Conservation (phyloP, 352 stramenopile genomes). For the Aphanomyces cochlioides region DNA sequence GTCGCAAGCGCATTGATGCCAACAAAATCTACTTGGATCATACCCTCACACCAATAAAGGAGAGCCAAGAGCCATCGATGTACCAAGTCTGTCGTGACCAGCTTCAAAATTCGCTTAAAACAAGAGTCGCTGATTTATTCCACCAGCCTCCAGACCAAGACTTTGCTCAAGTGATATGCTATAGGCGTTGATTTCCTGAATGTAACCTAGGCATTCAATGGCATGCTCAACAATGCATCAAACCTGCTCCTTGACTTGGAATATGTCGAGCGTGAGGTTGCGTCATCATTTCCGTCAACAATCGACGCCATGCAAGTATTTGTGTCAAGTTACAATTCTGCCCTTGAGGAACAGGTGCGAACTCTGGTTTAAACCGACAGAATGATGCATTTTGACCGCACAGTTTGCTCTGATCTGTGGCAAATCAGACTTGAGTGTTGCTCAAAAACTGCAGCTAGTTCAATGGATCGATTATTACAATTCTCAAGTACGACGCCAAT, state of each 20-base stretch:
- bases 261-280: conserved; percentile 69
- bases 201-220: conserved; percentile 47
- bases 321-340: conserved; percentile 66
- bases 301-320: conserved; percentile 82
- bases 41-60: conserved; percentile 43
- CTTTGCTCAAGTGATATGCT: conserved; percentile 33
- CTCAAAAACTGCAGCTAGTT: conserved; percentile 70
- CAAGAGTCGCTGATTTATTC: conserved; percentile 63
- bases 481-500: conserved; percentile 36
- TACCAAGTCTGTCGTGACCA: conserved; percentile 59
- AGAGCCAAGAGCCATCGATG: conserved; percentile 45
- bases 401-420: conserved; percentile 62
- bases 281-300: conserved; percentile 60
- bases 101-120: conserved; percentile 50
- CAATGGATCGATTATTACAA: conserved; percentile 90
- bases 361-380: too few relatives aligned
- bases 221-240: conserved; percentile 59
- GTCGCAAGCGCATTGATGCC: conserved; percentile 47
- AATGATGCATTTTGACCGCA: too few relatives aligned
- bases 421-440: conserved; percentile 60
- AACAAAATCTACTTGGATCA: conserved; percentile 73
- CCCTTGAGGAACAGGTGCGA: conserved; percentile 44
- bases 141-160: conserved; percentile 44
- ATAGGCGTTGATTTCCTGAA: background rate
- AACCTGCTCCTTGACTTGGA: conserved; percentile 77